These are phyloP conservation scores for Fagopyrum tataricum DNA, from an alignment of 148 eudicot species.

Conservation along the genomic window DNA sequence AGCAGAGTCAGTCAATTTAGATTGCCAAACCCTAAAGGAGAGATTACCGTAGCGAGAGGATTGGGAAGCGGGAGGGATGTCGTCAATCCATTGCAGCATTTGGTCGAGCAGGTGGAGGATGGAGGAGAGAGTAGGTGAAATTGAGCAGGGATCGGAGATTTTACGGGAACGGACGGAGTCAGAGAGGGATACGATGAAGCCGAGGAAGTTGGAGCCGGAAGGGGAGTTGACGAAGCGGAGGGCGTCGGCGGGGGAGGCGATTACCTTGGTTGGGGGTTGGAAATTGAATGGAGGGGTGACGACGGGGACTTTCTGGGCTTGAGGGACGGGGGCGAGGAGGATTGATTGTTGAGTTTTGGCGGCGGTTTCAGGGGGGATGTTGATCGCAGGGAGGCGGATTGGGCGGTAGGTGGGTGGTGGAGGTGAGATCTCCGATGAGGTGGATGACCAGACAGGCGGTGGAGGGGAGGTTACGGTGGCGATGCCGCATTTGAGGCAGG, in stretches of 20 bases:
- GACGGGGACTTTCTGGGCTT: slow-evolving; percentile 30
- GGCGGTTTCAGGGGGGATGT: slow-evolving; percentile 46
- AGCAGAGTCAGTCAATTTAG: slow-evolving; percentile 32
- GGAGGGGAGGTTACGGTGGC: slow-evolving; percentile 40
- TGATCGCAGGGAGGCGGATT: slow-evolving; percentile 68
- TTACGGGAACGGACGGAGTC: slow-evolving; percentile 46
- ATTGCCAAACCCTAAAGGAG: slow-evolving; percentile 62
- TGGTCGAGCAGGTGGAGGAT: slow-evolving; percentile 34
- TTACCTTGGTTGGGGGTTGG: slow-evolving; percentile 49
- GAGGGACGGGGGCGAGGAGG: slow-evolving; percentile 75
- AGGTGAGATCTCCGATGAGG: slow-evolving; percentile 23
- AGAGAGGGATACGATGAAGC: slow-evolving; percentile 66
- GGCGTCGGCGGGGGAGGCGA: slow-evolving; percentile 49
- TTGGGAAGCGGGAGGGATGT: slow-evolving; percentile 53
- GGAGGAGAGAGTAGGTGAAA: slow-evolving; percentile 20
- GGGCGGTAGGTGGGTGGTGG: slow-evolving; percentile 64
- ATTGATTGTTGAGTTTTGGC: slow-evolving; percentile 51
- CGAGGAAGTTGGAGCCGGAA: slow-evolving; percentile 49
- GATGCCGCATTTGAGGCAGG: slow-evolving; percentile 73
- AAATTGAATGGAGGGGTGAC: slow-evolving; percentile 55
- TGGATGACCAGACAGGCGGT: slow-evolving; percentile 12
- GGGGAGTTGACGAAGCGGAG: slow-evolving; percentile 38
- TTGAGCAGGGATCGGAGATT: slow-evolving; percentile 64
- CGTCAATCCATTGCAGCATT: slow-evolving; percentile 35
- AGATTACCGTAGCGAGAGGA: slow-evolving; percentile 63